Base-by-base conservation (phyloP, 371 early-diverging fungal species). In the Apophysomyces variabilis region DNA sequence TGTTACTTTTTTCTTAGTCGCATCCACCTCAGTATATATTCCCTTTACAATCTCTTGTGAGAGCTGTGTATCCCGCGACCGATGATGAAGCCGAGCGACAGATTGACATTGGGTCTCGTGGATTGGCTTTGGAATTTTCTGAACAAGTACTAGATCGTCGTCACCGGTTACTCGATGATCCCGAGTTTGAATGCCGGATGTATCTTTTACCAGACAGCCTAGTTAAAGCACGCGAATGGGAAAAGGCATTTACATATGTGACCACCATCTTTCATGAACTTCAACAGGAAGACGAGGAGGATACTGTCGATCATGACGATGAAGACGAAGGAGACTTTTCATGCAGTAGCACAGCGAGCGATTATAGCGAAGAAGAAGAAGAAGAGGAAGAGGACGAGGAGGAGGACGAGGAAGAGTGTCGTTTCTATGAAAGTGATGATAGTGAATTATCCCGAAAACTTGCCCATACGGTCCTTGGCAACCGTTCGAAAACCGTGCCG, bases 91-190 rank as follows among this genome's bases (percentile, higher is more conserved):
- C 54, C 54, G 54, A 50, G 16, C n/a, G 54, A 21, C n/a, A 36
- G 4, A 32, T 46, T 18, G 32, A 56, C 0, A 12, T 38, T 41
- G 76, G 72, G 43, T 58, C 71, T 4, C 60, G 66, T 41, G 70
- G 73, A 1, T 59, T 76, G 5, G 73, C 67, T 7, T 66, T 76
- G 12, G 66, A 76, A 21, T 76, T 76, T 44, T 65, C 68, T 39
- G 66, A 68, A 35, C 62, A 50, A 16, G 67, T 68, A 0, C 18
- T 73, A 35, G 45, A 61, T 38, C 62, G 58, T 47, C 38, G 57
- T 45, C 13, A 47, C 11, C 61, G 64, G 59, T 13, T 67, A 13
- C 18, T 35, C 5, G 62, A 66, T 12, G 56, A 65, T n/a, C 47
- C 56, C 5, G 61, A 58, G 18, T 64, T 64, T 36, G 76, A 70